Percentiles rank a stretch among this genome's conserved stretches.
Conservation (phyloP, 768 basidiomycete genomes). For the Leccinum uliginosum region DNA sequence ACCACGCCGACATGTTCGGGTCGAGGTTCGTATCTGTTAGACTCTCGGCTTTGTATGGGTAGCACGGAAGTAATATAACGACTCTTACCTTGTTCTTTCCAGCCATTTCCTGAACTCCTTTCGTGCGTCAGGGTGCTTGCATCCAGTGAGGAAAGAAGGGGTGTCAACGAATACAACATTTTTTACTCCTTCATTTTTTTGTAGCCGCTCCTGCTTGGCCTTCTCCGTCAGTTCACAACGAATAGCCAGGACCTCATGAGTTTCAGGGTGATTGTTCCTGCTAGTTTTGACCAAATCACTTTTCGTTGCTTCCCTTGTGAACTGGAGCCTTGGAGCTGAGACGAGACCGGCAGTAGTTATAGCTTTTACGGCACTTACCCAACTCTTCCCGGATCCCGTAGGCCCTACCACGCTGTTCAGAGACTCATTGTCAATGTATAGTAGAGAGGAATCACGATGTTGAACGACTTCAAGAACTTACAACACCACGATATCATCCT, state of each 20-base stretch:
- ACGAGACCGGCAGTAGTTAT: background rate
- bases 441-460: background rate
- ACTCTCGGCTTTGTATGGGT: background rate
- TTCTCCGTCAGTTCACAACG: conserved; percentile 12
- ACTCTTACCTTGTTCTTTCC: background rate
- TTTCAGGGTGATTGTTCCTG: conserved; percentile 3
- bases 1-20: conserved; percentile 7
- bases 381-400: conserved; percentile 20
- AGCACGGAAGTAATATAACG: background rate
- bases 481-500: conserved; percentile 20
- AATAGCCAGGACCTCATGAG: conserved; percentile 9
- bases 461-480: conserved; percentile 1
- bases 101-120: conserved; percentile 7
- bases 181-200: background rate
- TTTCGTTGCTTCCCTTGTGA: conserved; percentile 13
- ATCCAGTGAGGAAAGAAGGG: conserved; percentile 19
- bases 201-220: background rate
- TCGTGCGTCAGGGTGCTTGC: conserved; percentile 1
- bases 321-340: conserved; percentile 5
- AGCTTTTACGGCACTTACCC: conserved; percentile 8
- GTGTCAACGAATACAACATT: conserved; percentile 21
- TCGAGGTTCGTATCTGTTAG: conserved; percentile 3
- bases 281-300: conserved; percentile 1
- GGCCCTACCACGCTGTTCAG: conserved; percentile 15
- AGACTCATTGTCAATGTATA: background rate